A percentile compares a stretch with the other conserved stretches of the same genome.
phyloP scores from a whole-genome alignment of 1,284 basidiomycete genomes.

The Moesziomyces sp. region DNA sequence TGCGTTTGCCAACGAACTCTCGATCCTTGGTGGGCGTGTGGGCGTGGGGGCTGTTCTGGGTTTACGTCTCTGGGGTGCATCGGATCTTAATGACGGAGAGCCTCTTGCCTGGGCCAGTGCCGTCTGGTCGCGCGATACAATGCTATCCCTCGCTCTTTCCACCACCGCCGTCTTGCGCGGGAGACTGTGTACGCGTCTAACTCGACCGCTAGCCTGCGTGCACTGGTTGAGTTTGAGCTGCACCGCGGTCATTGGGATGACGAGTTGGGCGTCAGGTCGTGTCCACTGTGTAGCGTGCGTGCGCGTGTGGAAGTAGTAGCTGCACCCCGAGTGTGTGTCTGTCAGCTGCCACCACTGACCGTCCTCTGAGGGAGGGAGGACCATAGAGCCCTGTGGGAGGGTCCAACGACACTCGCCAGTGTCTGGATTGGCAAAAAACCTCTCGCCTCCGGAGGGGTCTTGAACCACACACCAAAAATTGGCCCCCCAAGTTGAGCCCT shows the following conservation, averaged over 20 bases:
- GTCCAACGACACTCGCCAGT: constrained; percentile 93
- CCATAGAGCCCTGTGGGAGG: constrained; percentile 86
- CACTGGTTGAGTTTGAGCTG: constrained; percentile 69
- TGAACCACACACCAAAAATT: constrained; percentile 53
- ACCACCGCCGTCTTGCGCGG: constrained; percentile 1
- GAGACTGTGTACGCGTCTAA: constrained; percentile 3
- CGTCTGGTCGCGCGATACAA: constrained; percentile 11
- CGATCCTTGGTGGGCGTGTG: neutral
- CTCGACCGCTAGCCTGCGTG: too few species aligned
- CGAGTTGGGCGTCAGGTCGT: constrained; percentile 78
- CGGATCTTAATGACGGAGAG: too few species aligned
- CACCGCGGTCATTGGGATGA: constrained; percentile 87
- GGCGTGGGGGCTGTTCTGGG: neutral
- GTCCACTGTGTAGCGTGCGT: constrained; percentile 89
- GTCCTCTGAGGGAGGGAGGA: constrained; percentile 82
- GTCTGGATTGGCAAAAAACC: constrained; percentile 89
- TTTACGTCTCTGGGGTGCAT: too few species aligned
- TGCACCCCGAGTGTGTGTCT: constrained; percentile 80
- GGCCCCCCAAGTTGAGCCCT: constrained; percentile 23
- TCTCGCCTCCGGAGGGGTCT: constrained; percentile 10
- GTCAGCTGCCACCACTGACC: constrained; percentile 96
- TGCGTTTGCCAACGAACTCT: neutral
- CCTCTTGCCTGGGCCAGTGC: too few species aligned
- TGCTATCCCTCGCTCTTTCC: constrained; percentile 1
- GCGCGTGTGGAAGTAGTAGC: constrained; percentile 92